phyloP scores from a whole-genome alignment of 1,139 yeast species.

The Taphrina communis region DNA sequence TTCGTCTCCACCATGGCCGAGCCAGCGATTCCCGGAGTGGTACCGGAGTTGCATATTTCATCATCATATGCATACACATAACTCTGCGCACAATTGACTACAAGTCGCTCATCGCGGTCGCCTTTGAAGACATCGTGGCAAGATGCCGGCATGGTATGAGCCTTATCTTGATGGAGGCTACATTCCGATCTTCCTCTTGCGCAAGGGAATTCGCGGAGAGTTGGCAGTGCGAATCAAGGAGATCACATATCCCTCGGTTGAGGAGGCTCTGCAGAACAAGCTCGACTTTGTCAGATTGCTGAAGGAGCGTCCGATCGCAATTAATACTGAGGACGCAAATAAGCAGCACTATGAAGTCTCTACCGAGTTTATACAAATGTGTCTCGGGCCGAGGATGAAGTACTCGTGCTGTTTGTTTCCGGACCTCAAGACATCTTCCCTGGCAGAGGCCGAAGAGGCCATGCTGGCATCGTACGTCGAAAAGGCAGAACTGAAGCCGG shows the following conservation, averaged over 20 bases:
- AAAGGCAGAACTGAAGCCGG: conserved; percentile 58
- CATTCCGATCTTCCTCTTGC: conserved; percentile 34
- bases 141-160: conserved; percentile 41
- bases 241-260: conserved; percentile 30
- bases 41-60: background rate
- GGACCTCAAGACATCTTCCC: conserved; percentile 19
- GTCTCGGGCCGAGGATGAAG: conserved; percentile 42
- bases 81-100: too few species aligned
- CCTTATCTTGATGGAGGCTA: conserved; percentile 38
- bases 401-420: conserved; percentile 41
- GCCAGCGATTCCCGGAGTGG: background rate
- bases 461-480: conserved; percentile 52
- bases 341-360: conserved; percentile 41
- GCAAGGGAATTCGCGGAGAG: conserved; percentile 37
- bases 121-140: background rate
- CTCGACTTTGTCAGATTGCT: conserved; percentile 34
- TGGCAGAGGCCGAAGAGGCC: conserved; percentile 37
- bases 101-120: too few species aligned
- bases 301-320: conserved; percentile 35
- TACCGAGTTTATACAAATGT: conserved; percentile 39
- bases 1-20: conserved; percentile 1
- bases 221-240: conserved; percentile 31
- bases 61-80: background rate
- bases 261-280: conserved; percentile 31
- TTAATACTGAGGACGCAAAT: conserved; percentile 39